Conservation (phyloP, 2,329 filamentous ascomycete genomes). For the Hypoxylon rubiginosum region DNA sequence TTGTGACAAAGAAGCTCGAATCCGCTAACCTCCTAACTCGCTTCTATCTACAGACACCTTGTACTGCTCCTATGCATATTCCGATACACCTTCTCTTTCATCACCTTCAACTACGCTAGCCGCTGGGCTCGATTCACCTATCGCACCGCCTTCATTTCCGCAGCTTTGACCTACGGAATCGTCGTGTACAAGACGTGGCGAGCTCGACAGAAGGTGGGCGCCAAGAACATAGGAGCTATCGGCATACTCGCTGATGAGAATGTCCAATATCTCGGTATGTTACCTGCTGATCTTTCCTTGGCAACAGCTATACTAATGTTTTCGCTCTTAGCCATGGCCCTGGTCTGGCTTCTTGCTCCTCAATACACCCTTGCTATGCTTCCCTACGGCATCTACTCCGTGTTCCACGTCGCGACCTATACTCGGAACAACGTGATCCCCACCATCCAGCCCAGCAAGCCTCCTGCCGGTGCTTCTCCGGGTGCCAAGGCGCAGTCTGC, state of each 20-base stretch:
- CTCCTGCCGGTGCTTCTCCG: conserved; percentile 68
- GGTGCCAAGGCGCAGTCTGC: conserved; percentile 66
- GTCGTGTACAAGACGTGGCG: conserved; percentile 98
- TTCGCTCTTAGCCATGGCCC: conserved; percentile 76
- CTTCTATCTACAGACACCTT: conserved; percentile 74
- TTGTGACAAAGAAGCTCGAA: conserved; percentile 12
- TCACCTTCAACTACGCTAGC: conserved; percentile 89
- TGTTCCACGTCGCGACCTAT: conserved; percentile 99
- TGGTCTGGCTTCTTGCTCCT: conserved; percentile 93
- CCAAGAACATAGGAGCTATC: conserved; percentile 71
- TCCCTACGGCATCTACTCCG: conserved; percentile 95
- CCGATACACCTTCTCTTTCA: conserved; percentile 87
- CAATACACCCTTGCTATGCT: conserved; percentile 92
- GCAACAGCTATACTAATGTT: conserved; percentile 10
- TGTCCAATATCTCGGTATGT: conserved; percentile 94
- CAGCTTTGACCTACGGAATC: conserved; percentile 94
- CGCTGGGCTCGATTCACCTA: conserved; percentile 86
- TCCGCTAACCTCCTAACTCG: conserved; percentile 15
- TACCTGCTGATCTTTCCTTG: conserved; percentile 21
- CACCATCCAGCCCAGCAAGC: conserved; percentile 78
- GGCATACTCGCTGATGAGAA: conserved; percentile 90
- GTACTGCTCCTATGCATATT: conserved; percentile 85
- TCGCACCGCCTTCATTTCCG: conserved; percentile 89
- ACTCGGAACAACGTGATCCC: conserved; percentile 93
- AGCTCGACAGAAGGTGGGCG: conserved; percentile 82